Conservation (phyloP, 306 rosid genomes). For the Vigna mungo region DNA sequence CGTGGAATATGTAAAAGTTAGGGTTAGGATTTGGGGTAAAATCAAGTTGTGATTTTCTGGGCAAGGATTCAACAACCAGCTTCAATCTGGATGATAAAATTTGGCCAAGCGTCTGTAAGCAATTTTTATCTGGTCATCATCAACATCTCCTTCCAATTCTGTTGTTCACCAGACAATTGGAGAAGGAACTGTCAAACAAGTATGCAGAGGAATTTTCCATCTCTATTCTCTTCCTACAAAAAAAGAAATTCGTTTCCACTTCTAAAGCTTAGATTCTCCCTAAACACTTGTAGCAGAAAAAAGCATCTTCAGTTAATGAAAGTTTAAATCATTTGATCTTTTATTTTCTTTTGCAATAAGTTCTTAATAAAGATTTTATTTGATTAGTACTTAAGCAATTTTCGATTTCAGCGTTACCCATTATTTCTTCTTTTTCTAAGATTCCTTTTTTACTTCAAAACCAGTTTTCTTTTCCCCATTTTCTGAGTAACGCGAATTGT, state of each 20-base stretch:
- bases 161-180: slow-evolving; percentile 40
- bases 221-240: slow-evolving; percentile 30
- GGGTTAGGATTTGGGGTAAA: too few species aligned
- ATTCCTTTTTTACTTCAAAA: neutral
- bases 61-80: too few species aligned
- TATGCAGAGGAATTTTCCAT: slow-evolving; percentile 29
- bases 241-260: slow-evolving; percentile 21
- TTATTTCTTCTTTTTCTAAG: slow-evolving; percentile 18
- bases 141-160: slow-evolving; percentile 87
- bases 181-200: slow-evolving; percentile 35
- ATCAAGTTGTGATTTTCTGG: too few species aligned
- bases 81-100: slow-evolving; percentile 96
- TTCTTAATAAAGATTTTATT: too few species aligned
- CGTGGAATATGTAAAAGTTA: too few species aligned
- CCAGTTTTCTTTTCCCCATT: neutral
- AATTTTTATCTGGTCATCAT: slow-evolving; percentile 84
- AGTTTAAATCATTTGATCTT: neutral
- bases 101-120: slow-evolving; percentile 94
- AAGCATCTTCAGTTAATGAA: neutral
- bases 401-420: slow-evolving; percentile 5
- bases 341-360: neutral
- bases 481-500: slow-evolving; percentile 20
- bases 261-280: neutral
- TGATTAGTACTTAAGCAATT: neutral
- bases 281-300: neutral